Evolutionary conservation across 1,284 basidiomycete species (phyloP).

Genomic region (Ceratobasidium sp.): DNA sequence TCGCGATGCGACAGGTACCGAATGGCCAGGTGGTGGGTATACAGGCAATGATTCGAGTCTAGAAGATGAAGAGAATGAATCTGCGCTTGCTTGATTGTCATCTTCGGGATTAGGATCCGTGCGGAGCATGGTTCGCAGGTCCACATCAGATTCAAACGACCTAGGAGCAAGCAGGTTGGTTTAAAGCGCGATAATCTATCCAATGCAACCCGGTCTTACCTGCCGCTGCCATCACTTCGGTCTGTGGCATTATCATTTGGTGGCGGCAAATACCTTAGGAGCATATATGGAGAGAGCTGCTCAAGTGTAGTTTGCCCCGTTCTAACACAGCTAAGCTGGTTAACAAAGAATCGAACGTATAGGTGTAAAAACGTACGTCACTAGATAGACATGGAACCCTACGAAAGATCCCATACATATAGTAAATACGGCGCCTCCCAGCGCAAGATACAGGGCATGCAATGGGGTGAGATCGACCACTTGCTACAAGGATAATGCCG

Average conservation of each 20-base stretch:
- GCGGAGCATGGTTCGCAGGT: slow-evolving; percentile 32
- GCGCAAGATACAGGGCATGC: slow-evolving; percentile 75
- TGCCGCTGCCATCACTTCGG: slow-evolving; percentile 22
- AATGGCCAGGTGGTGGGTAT: slow-evolving; percentile 56
- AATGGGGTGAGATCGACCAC: slow-evolving; percentile 73
- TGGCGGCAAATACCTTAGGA: slow-evolving; percentile 70
- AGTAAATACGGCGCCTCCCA: slow-evolving; percentile 72
- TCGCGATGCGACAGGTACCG: slow-evolving; percentile 27
- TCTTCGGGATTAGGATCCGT: slow-evolving; percentile 8
- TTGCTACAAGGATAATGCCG: slow-evolving; percentile 28
- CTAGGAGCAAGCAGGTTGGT: slow-evolving; percentile 40
- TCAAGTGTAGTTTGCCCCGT: slow-evolving; percentile 91
- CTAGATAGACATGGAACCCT: slow-evolving; percentile 82
- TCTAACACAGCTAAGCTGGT: slow-evolving; percentile 59
- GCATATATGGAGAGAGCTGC: slow-evolving; percentile 79
- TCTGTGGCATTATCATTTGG: not conserved
- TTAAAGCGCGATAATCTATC: slow-evolving; percentile 52
- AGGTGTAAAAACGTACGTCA: slow-evolving; percentile 67
- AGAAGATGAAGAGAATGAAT: slow-evolving; percentile 2
- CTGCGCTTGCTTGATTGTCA: not conserved
- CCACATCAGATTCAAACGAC: slow-evolving; percentile 39
- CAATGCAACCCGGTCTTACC: not conserved
- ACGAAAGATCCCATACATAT: slow-evolving; percentile 82
- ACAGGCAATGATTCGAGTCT: slow-evolving; percentile 4
- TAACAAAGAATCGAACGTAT: not conserved